Evolutionary conservation across 2,329 filamentous ascomycete genomes (phyloP).

Genomic region (Exophiala xenobiotica): DNA sequence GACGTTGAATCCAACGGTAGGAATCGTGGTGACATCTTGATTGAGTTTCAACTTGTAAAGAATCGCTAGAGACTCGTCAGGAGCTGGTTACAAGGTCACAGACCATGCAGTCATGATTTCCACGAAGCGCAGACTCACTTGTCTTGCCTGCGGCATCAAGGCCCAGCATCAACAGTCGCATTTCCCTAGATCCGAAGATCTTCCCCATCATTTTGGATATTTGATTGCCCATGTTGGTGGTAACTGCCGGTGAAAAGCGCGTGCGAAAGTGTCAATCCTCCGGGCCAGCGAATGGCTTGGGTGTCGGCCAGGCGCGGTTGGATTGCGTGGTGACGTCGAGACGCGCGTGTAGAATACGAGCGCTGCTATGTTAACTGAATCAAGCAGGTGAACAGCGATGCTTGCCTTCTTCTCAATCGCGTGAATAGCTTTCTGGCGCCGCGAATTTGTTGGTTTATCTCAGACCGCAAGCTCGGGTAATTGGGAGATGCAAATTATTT

Average conservation of each 20-base stretch:
- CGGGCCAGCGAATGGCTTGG: no score
- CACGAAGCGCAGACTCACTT: slow-evolving; percentile 48
- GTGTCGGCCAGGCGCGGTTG: no score
- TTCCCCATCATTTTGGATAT: slow-evolving; percentile 97
- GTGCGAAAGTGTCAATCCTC: no score
- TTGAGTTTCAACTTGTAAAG: slow-evolving; percentile 99
- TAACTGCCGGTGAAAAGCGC: no score
- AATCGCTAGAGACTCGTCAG: slow-evolving; percentile 57
- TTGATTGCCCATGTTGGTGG: slow-evolving; percentile 86
- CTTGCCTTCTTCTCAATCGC: no score
- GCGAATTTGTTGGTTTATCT: neutral
- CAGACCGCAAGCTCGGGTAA: neutral
- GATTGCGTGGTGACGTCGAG: no score
- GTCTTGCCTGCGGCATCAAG: slow-evolving; percentile 98
- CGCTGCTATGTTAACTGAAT: no score
- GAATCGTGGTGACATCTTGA: slow-evolving; percentile 97
- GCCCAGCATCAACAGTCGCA: slow-evolving; percentile 97
- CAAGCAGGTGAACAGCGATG: no score
- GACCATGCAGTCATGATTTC: no score
- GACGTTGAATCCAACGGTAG: slow-evolving; percentile 98
- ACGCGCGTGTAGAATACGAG: no score
- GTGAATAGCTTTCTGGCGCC: neutral
- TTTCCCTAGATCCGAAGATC: slow-evolving; percentile 99
- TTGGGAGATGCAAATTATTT: neutral
- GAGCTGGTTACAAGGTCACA: neutral